Conservation (phyloP, 2,329 filamentous ascomycete species). For the Hypoxylon sp. region DNA sequence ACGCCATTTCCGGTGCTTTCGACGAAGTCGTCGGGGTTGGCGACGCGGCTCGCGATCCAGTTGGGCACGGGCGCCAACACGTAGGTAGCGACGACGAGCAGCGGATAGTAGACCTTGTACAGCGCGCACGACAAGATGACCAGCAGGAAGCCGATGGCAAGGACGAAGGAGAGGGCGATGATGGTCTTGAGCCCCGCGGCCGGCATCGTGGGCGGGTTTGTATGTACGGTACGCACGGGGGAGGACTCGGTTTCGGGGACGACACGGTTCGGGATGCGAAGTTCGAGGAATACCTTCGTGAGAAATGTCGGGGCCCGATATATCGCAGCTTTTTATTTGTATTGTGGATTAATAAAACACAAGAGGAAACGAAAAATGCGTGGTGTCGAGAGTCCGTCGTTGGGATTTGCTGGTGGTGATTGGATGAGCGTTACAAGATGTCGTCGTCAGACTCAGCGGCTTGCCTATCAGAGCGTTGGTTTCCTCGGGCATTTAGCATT, state of each 20-base stretch:
- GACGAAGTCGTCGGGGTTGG: constrained; percentile 95
- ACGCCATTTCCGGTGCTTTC: constrained; percentile 82
- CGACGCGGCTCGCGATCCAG: constrained; percentile 90
- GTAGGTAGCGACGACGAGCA: constrained; percentile 96
- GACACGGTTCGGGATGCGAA: no score
- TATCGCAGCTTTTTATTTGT: no score
- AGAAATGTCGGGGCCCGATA: no score
- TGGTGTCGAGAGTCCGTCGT: no score
- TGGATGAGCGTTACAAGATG: constrained; percentile 19
- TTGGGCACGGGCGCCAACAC: constrained; percentile 93
- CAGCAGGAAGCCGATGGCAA: constrained; percentile 97
- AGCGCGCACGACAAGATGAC: constrained; percentile 98
- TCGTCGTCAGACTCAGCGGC: constrained; percentile 41
- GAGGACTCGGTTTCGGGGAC: not conserved
- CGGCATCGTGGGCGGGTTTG: constrained; percentile 58
- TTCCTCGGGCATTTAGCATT: constrained; percentile 6
- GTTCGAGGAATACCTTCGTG: no score
- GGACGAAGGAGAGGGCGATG: constrained; percentile 97
- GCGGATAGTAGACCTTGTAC: constrained; percentile 92
- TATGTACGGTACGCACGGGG: not conserved
- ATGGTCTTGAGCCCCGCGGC: constrained; percentile 98
- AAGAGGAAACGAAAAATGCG: no score
- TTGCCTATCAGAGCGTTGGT: constrained; percentile 14
- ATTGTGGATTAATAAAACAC: no score
- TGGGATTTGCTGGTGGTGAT: constrained; percentile 15